Evolutionary conservation across 768 basidiomycete species (phyloP).

Genomic region (Tulasnella sp.): DNA sequence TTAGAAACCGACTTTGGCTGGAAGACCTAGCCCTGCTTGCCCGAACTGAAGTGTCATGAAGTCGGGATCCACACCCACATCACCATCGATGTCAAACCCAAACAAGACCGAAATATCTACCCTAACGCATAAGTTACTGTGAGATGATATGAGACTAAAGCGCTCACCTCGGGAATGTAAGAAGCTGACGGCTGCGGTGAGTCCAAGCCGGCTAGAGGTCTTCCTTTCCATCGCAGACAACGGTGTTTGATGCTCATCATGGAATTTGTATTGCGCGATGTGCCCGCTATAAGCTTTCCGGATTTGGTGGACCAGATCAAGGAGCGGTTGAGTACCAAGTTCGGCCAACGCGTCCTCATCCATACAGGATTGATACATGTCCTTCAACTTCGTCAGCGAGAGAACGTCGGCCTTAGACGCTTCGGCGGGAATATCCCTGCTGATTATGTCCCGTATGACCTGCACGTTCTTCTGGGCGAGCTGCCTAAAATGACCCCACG

Average conservation of each 20-base stretch:
- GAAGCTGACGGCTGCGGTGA: constrained; percentile 76
- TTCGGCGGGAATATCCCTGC: constrained; percentile 14
- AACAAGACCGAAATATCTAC: constrained; percentile 64
- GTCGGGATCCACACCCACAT: constrained; percentile 76
- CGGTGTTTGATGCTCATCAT: background rate
- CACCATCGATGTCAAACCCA: constrained; percentile 76
- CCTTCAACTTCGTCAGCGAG: constrained; percentile 52
- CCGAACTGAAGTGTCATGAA: constrained; percentile 76
- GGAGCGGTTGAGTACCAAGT: constrained; percentile 58
- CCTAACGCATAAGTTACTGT: background rate
- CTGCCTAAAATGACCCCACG: constrained; percentile 58
- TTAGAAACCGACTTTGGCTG: constrained; percentile 55
- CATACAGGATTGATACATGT: constrained; percentile 72
- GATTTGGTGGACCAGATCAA: constrained; percentile 52
- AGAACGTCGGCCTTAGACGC: constrained; percentile 36
- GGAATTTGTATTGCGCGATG: constrained; percentile 27
- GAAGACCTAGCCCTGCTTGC: constrained; percentile 71
- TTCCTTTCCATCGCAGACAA: background rate
- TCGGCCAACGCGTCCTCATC: constrained; percentile 67
- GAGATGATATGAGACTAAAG: background rate
- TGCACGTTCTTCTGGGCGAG: constrained; percentile 67
- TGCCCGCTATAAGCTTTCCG: constrained; percentile 48
- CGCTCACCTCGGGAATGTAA: constrained; percentile 71
- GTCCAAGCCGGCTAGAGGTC: constrained; percentile 28
- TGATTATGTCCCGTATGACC: constrained; percentile 45